Base-by-base conservation (phyloP, 169 alveolate genomes). In the Eimeria acervulina region DNA sequence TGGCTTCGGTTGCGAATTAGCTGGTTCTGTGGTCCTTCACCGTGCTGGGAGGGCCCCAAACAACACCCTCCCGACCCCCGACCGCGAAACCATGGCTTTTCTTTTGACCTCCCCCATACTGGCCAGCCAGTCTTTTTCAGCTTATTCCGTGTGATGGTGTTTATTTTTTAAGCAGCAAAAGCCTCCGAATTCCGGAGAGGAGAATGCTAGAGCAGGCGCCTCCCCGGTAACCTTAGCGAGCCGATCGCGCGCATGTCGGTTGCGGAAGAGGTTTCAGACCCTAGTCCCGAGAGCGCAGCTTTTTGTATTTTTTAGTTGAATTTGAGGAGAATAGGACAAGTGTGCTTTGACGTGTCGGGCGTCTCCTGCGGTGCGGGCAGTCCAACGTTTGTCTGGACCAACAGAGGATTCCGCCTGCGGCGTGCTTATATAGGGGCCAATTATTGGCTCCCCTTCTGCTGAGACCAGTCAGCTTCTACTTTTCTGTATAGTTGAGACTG, bases 41-140 rank as follows among this genome's bases (percentile, higher is more conserved):
- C 63, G 63, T n/a, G 63, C 88, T n/a, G 10, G 40, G 88, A 44
- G 63, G 63, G 88, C 88, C 88, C 68, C 88, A 38, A 78, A 10
- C 66, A 47, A 66, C 6, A 44, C 36, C 36, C 88, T n/a, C 85
- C 55, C 28, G 26, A 13, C 21, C 7, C 74, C 74, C 15, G 40
- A 78, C 88, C 63, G 66, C 40, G 12, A 78, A 42, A 78, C 52
- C 51, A 4, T 17, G 31, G 7, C 51, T 15, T 36, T 2, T n/a
- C 8, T 36, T 1, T 17, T 66, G 15, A 42, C 12, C 44, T 31
- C 44, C 31, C 3, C 31, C 21, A 47, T 72, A 72, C 1, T 38
- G 26, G 51, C 52, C 51, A 36, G 28, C 83, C 47, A 17, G 13
- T 21, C n/a, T 72, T 36, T 72, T 36, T 28, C 31, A 72, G 83